These are phyloP conservation scores for Drosera capensis DNA, from an alignment of 148 eudicot genomes.

Conservation along the genomic window DNA sequence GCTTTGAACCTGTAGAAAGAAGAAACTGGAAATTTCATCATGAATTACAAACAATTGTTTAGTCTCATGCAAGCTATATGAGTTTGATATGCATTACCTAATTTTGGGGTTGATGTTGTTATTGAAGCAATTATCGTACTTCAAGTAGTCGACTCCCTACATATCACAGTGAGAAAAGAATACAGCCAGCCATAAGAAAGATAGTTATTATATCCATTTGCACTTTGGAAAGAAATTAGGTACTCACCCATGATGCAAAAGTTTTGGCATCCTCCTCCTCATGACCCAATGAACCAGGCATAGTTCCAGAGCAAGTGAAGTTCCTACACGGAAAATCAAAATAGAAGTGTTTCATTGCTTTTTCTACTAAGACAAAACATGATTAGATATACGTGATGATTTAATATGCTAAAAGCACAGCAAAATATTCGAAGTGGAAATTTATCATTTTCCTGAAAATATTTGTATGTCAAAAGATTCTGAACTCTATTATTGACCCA, in stretches of 20 bases:
- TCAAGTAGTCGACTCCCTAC: conserved; percentile 2
- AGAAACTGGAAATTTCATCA: background rate
- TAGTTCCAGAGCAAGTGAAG: background rate
- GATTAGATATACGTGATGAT: background rate
- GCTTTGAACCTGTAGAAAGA: background rate
- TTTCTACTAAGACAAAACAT: no score
- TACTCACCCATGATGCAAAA: background rate
- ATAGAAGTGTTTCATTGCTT: background rate
- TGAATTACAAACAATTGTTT: no score
- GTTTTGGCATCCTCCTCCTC: background rate
- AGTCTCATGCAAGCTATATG: background rate
- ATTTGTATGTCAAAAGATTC: no score
- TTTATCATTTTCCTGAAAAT: no score
- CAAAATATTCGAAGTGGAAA: no score
- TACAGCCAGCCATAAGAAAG: background rate
- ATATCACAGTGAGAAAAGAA: background rate
- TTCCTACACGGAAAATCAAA: background rate
- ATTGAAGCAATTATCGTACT: background rate
- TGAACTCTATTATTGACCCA: no score
- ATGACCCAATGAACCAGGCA: background rate
- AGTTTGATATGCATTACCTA: background rate
- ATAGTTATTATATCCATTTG: no score
- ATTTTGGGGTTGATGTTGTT: background rate
- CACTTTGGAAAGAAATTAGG: background rate
- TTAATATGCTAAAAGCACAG: no score